Conservation (phyloP, 352 stramenopile species). For the Phytophthora pinifolia region DNA sequence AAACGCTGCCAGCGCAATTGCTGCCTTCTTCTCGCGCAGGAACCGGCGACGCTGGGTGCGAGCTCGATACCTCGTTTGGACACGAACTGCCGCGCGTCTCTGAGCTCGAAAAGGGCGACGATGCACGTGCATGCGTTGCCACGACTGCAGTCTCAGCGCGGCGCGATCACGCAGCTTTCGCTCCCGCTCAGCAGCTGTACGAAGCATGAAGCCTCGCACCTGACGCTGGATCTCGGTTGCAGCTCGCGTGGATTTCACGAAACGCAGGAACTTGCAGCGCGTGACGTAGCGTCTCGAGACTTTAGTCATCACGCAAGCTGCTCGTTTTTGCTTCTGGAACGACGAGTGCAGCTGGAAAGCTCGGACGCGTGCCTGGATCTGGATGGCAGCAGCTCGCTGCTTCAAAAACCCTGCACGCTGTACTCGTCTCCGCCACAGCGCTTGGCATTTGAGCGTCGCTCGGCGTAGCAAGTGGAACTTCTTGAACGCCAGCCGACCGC, state of each 20-base stretch:
- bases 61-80: conserved; percentile 57
- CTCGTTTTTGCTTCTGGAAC: conserved; percentile 34
- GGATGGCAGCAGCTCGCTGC: conserved; percentile 18
- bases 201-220: conserved; percentile 54
- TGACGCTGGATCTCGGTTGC: conserved; percentile 44
- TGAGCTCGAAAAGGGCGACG: conserved; percentile 34
- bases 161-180: conserved; percentile 47
- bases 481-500: conserved; percentile 33
- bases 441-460: conserved; percentile 45
- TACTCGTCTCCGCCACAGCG: conserved; percentile 51
- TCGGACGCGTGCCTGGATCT: conserved; percentile 43
- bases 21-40: conserved; percentile 44
- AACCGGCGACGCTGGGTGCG: conserved; percentile 46
- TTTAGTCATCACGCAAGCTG: conserved; percentile 41
- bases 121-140: conserved; percentile 51
- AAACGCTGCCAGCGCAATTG: conserved; percentile 67
- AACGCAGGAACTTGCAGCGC: conserved; percentile 38
- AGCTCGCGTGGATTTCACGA: conserved; percentile 37
- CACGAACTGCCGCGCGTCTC: conserved; percentile 28
- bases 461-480: conserved; percentile 44
- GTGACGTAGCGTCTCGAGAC: conserved; percentile 43
- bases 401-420: conserved; percentile 41
- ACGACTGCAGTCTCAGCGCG: conserved; percentile 48
- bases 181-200: conserved; percentile 61
- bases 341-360: conserved; percentile 26